Conservation (phyloP, 2,329 filamentous ascomycete species). For the Malbranchea zuffiana region DNA sequence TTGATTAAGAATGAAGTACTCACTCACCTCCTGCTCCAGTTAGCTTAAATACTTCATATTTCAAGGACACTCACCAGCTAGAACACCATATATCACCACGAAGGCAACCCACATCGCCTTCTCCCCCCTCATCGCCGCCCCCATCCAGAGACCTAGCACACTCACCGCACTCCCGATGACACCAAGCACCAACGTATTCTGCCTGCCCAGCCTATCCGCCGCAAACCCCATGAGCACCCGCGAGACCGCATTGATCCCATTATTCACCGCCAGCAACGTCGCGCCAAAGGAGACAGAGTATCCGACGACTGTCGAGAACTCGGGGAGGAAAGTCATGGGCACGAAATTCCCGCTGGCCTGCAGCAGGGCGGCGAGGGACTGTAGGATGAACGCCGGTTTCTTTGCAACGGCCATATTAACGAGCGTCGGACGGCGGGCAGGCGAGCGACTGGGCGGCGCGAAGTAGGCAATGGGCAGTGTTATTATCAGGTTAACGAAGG, state of each 20-base stretch:
- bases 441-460: slow-evolving; percentile 9
- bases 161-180: slow-evolving; percentile 22
- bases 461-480: slow-evolving; percentile 10
- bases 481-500: slow-evolving; percentile 7
- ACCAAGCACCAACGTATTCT: slow-evolving; percentile 30
- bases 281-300: slow-evolving; percentile 28
- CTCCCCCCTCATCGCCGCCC: slow-evolving; percentile 7
- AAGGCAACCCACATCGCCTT: slow-evolving; percentile 11
- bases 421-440: slow-evolving; percentile 8
- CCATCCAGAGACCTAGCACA: slow-evolving; percentile 22
- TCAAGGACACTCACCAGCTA: slow-evolving; percentile 12
- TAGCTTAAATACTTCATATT: too few relatives aligned
- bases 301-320: slow-evolving; percentile 30
- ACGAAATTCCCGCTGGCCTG: slow-evolving; percentile 32
- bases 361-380: slow-evolving; percentile 27
- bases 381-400: slow-evolving; percentile 28
- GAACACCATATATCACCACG: slow-evolving; percentile 12
- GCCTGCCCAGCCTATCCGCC: slow-evolving; percentile 30
- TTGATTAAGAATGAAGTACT: background rate
- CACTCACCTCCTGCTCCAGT: too few relatives aligned
- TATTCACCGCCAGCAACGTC: slow-evolving; percentile 32
- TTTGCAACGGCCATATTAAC: slow-evolving; percentile 28
- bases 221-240: slow-evolving; percentile 30
- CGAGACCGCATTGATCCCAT: slow-evolving; percentile 31
- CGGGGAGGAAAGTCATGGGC: slow-evolving; percentile 31